Conservation (phyloP, 495 filamentous ascomycete species). For the Neurospora discreta region DNA sequence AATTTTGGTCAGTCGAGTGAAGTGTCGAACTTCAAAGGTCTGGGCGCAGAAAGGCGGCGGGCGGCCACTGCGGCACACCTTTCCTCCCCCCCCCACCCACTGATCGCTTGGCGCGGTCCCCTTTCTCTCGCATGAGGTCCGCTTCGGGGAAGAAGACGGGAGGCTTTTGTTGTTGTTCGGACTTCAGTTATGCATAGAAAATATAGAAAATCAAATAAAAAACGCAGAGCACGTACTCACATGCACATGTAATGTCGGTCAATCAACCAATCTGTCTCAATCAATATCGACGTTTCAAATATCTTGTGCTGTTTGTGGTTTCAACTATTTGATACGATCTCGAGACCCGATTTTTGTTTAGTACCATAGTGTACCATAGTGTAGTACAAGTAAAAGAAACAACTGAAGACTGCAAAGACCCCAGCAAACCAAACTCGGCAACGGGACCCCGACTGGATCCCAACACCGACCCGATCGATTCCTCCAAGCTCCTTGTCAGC, state of each 20-base stretch:
- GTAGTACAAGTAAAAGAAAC: background rate
- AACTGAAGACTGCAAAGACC: background rate
- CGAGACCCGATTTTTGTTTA: background rate
- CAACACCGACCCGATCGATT: background rate
- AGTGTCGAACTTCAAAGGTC: background rate
- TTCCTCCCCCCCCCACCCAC: background rate
- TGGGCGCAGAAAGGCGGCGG: background rate
- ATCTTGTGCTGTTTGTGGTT: background rate
- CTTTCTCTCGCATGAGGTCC: background rate
- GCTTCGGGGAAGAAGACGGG: background rate
- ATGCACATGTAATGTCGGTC: background rate
- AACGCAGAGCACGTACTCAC: background rate
- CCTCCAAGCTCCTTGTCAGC: background rate
- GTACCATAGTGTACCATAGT: too few species aligned
- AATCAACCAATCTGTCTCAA: background rate
- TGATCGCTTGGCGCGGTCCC: background rate
- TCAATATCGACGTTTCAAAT: background rate
- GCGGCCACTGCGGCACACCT: background rate
- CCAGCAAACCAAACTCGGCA: background rate
- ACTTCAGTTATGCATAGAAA: background rate
- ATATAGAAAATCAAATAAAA: background rate
- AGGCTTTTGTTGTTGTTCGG: background rate
- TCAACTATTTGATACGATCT: background rate
- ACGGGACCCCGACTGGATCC: background rate
- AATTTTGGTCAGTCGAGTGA: background rate